A percentile compares a stretch with the other conserved stretches of the same genome.
These are phyloP conservation scores for Zangia roseola DNA, from an alignment of 768 basidiomycete genomes.

Conservation along the genomic window DNA sequence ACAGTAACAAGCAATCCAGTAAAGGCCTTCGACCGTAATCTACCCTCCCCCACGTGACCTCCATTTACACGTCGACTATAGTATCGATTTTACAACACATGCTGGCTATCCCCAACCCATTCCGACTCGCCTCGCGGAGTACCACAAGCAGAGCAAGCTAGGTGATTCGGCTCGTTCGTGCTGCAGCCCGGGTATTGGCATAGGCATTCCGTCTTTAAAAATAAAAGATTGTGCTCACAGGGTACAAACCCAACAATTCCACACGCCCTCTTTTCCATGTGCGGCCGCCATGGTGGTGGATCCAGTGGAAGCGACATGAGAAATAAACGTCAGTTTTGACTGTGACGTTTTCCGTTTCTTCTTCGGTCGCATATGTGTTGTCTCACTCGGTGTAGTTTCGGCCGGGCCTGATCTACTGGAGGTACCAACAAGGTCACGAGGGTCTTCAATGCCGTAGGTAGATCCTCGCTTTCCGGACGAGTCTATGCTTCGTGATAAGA, in stretches of 20 bases:
- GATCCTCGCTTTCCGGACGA: constrained; percentile 3
- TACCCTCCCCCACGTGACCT: constrained; percentile 19
- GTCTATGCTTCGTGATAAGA: constrained; percentile 39
- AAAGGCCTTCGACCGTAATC: neutral
- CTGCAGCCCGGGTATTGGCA: constrained; percentile 31
- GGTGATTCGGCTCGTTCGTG: constrained; percentile 49
- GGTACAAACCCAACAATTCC: constrained; percentile 64
- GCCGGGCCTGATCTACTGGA: neutral
- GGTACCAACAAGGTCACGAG: neutral
- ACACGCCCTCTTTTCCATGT: constrained; percentile 41
- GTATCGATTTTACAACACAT: neutral
- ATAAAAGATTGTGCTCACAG: constrained; percentile 43
- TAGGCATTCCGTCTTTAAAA: neutral
- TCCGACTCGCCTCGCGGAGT: constrained; percentile 47
- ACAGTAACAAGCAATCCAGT: neutral
- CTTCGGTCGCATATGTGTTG: constrained; percentile 3
- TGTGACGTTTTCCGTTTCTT: constrained; percentile 22
- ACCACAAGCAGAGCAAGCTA: constrained; percentile 62
- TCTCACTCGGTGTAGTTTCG: neutral
- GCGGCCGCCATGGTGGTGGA: neutral
- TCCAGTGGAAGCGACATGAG: neutral
- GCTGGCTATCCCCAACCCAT: constrained; percentile 9
- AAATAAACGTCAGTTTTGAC: constrained; percentile 13
- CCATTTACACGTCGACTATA: neutral
- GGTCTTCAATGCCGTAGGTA: neutral